A percentile compares a stretch with the other conserved stretches of the same genome.
These are phyloP conservation scores for Apophysomyces trapeziformis DNA, from an alignment of 371 early-diverging fungal species.

Conservation along the genomic window DNA sequence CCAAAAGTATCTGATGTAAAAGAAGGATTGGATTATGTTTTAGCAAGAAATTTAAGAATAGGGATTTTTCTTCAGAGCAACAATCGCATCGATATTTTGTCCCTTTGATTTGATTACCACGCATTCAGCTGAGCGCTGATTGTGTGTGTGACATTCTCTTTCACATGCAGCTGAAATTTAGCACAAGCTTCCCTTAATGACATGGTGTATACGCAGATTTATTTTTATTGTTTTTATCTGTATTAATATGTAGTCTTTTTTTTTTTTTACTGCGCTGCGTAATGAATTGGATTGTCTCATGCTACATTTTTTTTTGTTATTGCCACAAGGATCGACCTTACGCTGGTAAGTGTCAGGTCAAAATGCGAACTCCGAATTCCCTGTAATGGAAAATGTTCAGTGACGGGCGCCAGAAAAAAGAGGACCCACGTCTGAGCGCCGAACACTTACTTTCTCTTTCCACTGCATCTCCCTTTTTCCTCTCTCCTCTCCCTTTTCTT, in stretches of 20 bases:
- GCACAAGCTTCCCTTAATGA: no score
- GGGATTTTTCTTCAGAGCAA: no score
- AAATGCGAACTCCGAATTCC: conserved; percentile 6
- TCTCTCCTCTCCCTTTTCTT: neutral
- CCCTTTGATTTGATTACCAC: neutral
- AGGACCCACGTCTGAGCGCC: conserved; percentile 10
- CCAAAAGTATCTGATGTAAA: conserved; percentile 35
- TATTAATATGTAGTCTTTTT: neutral
- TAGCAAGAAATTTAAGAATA: no score
- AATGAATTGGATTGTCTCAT: neutral
- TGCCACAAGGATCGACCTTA: no score
- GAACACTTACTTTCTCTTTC: neutral
- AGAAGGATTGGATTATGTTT: neutral
- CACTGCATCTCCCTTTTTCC: neutral
- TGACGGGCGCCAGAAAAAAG: conserved; percentile 7
- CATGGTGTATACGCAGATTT: no score
- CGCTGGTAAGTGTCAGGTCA: neutral
- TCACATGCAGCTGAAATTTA: no score
- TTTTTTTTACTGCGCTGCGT: neutral
- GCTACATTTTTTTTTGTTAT: no score
- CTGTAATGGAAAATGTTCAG: neutral
- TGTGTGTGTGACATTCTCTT: no score
- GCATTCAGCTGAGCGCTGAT: neutral
- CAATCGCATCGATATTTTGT: no score
- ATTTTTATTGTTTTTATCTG: neutral